These are phyloP conservation scores for Vitis hybrid DNA, from an alignment of 177 flowering plant species.

Conservation along the genomic window DNA sequence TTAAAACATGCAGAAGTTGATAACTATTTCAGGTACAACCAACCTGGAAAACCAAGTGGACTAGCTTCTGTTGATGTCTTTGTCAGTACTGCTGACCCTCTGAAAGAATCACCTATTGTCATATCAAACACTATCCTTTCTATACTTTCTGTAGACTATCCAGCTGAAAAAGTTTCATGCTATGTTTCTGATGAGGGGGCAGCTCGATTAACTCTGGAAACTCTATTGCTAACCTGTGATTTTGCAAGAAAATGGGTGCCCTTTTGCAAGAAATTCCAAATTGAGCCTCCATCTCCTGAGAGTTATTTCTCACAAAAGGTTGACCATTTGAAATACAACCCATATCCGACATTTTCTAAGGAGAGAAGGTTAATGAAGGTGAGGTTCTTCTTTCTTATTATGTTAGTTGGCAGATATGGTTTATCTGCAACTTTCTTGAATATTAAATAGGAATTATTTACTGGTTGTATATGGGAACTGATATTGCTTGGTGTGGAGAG, in stretches of 20 bases:
- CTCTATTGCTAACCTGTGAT: constrained; percentile 58
- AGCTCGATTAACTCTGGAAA: constrained; percentile 63
- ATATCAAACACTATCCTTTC: constrained; percentile 70
- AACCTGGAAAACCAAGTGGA: constrained; percentile 73
- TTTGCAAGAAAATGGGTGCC: constrained; percentile 72
- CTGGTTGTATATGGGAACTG: no score
- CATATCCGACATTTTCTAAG: constrained; percentile 60
- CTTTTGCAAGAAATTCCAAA: constrained; percentile 54
- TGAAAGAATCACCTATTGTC: constrained; percentile 66
- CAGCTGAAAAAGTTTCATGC: constrained; percentile 66
- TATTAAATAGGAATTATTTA: no score
- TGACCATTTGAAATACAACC: constrained; percentile 56
- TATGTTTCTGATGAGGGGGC: constrained; percentile 77
- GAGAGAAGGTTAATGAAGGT: constrained; percentile 74
- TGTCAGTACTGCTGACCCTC: constrained; percentile 63
- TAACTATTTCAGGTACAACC: constrained; percentile 53
- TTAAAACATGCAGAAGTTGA: not conserved
- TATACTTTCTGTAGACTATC: constrained; percentile 69
- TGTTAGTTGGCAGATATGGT: no score
- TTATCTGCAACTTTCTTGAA: no score
- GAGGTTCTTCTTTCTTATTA: not conserved
- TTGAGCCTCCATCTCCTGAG: constrained; percentile 67
- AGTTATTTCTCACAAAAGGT: constrained; percentile 56
- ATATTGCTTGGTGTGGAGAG: no score
- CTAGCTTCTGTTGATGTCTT: constrained; percentile 72